A percentile compares a stretch with the other conserved stretches of the same genome.
Evolutionary conservation across 768 basidiomycete species (phyloP).

Genomic region (Mycena maculata): DNA sequence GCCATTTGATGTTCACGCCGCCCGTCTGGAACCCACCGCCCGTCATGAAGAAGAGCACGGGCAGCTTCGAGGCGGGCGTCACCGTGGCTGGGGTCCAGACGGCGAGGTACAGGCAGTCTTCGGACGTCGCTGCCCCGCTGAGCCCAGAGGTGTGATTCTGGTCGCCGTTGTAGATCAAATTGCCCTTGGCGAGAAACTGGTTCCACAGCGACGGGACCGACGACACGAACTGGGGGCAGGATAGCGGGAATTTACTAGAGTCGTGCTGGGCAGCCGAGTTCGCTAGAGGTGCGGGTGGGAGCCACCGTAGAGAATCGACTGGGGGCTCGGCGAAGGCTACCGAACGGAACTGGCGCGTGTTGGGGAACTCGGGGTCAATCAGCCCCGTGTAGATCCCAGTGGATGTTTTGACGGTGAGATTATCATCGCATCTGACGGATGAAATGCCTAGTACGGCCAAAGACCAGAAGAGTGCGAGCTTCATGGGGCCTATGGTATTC

Average conservation of each 20-base stretch:
- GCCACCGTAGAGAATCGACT: slow-evolving; percentile 20
- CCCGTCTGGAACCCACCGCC: slow-evolving; percentile 27
- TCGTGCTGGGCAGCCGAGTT: slow-evolving; percentile 2
- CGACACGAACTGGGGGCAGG: slow-evolving; percentile 29
- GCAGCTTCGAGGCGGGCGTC: slow-evolving; percentile 24
- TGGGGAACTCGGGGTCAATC: slow-evolving; percentile 10
- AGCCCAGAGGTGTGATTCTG: slow-evolving; percentile 22
- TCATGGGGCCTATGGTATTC: too few species aligned
- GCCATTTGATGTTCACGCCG: slow-evolving; percentile 26
- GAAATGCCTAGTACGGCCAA: neutral
- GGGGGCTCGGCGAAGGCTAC: slow-evolving; percentile 27
- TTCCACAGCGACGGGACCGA: slow-evolving; percentile 23
- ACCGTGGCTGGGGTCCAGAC: slow-evolving; percentile 30
- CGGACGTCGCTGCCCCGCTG: slow-evolving; percentile 12
- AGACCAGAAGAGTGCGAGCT: neutral
- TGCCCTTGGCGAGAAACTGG: slow-evolving; percentile 21
- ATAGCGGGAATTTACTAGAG: slow-evolving; percentile 17
- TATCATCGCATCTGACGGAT: neutral
- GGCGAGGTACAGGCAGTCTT: slow-evolving; percentile 31
- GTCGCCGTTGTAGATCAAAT: slow-evolving; percentile 26
- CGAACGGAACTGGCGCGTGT: slow-evolving; percentile 21
- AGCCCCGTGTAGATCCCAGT: slow-evolving; percentile 18
- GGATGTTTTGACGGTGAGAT: slow-evolving; percentile 5
- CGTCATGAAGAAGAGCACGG: slow-evolving; percentile 28
- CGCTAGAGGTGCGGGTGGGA: slow-evolving; percentile 18